Evolutionary conservation across 441 rosid species (phyloP), one percentile per base, ranked within the genome.

Genomic region (Kokia cookei): DNA sequence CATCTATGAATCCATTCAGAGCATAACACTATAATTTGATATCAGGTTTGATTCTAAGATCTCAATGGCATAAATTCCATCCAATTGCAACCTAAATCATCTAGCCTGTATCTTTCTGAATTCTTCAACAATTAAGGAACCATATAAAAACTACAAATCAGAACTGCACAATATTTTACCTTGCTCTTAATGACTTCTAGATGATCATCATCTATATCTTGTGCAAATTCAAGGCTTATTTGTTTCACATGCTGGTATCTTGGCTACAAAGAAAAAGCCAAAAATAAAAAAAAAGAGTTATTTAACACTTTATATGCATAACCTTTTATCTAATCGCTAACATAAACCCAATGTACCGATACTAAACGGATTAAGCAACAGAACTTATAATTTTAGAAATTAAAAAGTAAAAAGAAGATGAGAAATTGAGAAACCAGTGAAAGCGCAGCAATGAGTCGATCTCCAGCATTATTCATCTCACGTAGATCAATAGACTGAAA

Each of bases 141-240:
- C 19, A 63, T 6, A 63, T 32, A 69, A 40, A 65, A 65, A 69
- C 19, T n/a, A 9, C 50, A 22, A 32, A 14, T 1, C 17, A n/a
- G 40, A 69, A 13, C 1, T 17, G 29, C 40, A 27, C 27, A 35
- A 71, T 0, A 2, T 14, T 10, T 55, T 80, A 88, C 99, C 91
- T 78, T 78, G 76, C 69, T 76, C 80, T 79, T 82, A 73, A 94
- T 76, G 45, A 82, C 78, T 72, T 89, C 85, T 32, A 94, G 87
- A 87, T 91, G 96, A 45, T 29, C 75, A 71, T 91, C 97, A 19
- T 88, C 96, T 59, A 92, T 73, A 85, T 86, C 94, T 81, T 89
- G 97, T 0, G 96, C 88, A 80, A 94, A 94, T 80, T 94, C 97
- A 60, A 94, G 96, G 88, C 83, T 83, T 74, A 92, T 84, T 65